Base-by-base conservation (phyloP, 2,329 filamentous ascomycete species). In the Xylaria sp. region DNA sequence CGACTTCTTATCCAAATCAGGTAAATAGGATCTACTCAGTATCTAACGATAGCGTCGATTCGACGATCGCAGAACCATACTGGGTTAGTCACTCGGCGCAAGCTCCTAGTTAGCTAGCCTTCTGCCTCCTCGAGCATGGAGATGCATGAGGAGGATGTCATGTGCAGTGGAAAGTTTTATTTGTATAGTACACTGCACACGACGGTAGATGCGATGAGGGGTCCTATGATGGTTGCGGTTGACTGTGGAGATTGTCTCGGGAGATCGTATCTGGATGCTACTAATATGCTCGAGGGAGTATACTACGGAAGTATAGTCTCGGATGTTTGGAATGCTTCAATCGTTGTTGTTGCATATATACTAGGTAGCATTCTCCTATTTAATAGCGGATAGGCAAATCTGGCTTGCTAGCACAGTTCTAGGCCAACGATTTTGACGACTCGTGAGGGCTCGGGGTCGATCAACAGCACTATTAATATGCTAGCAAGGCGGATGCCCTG, bases 41-140 rank as follows among this genome's bases (percentile, higher is more conserved):
- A 58, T 62, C 66, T 59, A 45, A 55, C 25, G 39, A 60, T 68
- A 68, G 66, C 62, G 58, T 63, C 58, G 58, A 62, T 59, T 65
- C 15, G 49, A 42, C 62, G 62, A 68, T 68, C 66, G 39, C 53
- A 38, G 25, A 20, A 22, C 47, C 45, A 42, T 20, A 45, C 42
- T 11, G 25, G 42, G 25, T 45, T 45, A 22, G 42, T 20, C 42
- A 44, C 13, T 58, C 53, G 38, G 53, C 45, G 53, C 59, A 58
- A 59, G 53, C 53, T 44, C 51, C 39, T 44, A 44, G 31, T 27
- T 45, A 22, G 59, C 39, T 53, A 45, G 29, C 51, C 36, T 38
- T 45, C 27, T 36, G 15, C 49, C 29, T 36, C n/a, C 17, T 20
- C 36, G 13, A 38, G 10, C 36, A 38, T 38, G 47, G 17, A 15